Base-by-base conservation (phyloP, 1,284 basidiomycete genomes). In the Salmacisia buchloeana region DNA sequence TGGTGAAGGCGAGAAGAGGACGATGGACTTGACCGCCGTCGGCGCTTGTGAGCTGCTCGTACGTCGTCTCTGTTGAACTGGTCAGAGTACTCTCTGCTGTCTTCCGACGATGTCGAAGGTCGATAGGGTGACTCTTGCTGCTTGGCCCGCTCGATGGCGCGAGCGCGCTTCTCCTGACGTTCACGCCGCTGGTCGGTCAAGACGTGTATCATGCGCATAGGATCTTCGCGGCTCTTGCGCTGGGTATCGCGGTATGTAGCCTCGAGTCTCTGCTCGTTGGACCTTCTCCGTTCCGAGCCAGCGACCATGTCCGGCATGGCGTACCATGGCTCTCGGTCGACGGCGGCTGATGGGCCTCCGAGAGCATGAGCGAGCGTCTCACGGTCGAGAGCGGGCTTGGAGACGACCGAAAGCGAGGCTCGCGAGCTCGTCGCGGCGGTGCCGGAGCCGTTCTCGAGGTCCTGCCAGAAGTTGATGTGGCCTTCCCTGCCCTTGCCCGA, bases 241-340 rank as follows among this genome's bases (percentile, higher is more conserved):
- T 41, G 33, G 2, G 61, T 61, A 33, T 77, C 74, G 23, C 67
- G 68, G 63, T 68, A 71, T 1, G 70, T 66, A 34, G 67, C 72
- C 36, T 74, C 64, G 23, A 71, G 66, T 10, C 57, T 61, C 39
- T 77, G 69, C 15, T 77, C 70, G 5, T 66, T 61, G 2, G 68
- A 62, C 60, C 70, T 75, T 9, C 63, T 61, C 25, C 61, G 34
- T 27, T 75, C 71, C 39, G 64, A 39, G 18, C 71, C 74, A 61
- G 66, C 69, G 35, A 65, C 57, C 18, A 74, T 62, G 10, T 72
- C 61, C 1, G 61, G 23, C 12, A 25, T 63, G 13, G 63, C 62
- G 38, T 76, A 78, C 76, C 76, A 78, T 1, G 76, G 72, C 2
- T 69, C 60, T 9, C 74, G 63, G 58, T 78, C 75, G 18, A 65